Evolutionary conservation across 1,139 yeast species (phyloP).

Genomic region (Hyphopichia pseudoburtonii): DNA sequence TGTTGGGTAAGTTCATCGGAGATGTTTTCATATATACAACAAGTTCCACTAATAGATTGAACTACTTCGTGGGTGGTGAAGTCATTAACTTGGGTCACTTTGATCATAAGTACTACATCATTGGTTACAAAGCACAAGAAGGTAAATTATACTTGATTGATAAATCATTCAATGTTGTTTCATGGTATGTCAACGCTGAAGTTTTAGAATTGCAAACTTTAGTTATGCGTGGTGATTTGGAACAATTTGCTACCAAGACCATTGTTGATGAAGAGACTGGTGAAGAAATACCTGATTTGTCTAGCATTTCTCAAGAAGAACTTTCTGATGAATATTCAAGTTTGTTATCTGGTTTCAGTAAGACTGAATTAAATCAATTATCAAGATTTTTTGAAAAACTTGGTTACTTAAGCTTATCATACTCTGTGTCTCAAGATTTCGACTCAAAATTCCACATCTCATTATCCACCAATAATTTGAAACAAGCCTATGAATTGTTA

Average conservation of each 20-base stretch:
- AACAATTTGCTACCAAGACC: conserved; percentile 38
- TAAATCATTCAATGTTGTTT: conserved; percentile 79
- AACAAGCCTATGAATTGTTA: conserved; percentile 74
- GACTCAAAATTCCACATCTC: conserved; percentile 79
- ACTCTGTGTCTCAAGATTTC: conserved; percentile 74
- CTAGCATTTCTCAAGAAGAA: conserved; percentile 63
- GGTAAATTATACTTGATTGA: conserved; percentile 88
- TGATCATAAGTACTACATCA: conserved; percentile 80
- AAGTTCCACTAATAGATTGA: conserved; percentile 79
- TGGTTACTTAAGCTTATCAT: conserved; percentile 81
- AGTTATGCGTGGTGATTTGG: conserved; percentile 89
- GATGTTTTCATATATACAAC: conserved; percentile 91
- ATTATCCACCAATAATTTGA: conserved; percentile 63
- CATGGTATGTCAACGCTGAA: conserved; percentile 79
- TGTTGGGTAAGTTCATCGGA: conserved; percentile 94
- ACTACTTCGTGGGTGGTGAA: conserved; percentile 93
- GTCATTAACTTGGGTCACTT: conserved; percentile 90
- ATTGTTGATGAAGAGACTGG: conserved; percentile 39
- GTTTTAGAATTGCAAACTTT: conserved; percentile 94
- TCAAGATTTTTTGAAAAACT: conserved; percentile 94
- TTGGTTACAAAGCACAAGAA: conserved; percentile 90
- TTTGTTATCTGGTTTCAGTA: conserved; percentile 51
- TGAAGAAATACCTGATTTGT: conserved; percentile 40
- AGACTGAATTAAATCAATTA: conserved; percentile 71
- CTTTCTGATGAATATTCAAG: conserved; percentile 57